phyloP scores from a whole-genome alignment of 352 stramenopile species.

The Phytophthora parvispora region DNA sequence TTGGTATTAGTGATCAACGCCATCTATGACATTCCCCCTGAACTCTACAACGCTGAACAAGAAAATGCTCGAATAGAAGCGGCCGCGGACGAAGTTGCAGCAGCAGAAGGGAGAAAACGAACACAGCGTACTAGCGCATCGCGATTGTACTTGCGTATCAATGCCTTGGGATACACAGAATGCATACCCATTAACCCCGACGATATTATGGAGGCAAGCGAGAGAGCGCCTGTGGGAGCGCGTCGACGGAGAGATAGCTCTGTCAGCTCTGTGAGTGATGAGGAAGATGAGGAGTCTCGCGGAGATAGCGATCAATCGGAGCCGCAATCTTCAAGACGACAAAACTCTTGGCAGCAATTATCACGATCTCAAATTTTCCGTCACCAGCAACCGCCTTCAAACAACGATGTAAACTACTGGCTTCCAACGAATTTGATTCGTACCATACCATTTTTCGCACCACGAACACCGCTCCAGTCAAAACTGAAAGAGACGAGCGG shows the following conservation, averaged over 20 bases:
- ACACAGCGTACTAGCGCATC: conserved; percentile 33
- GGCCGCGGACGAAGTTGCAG: conserved; percentile 31
- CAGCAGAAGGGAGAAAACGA: conserved; percentile 36
- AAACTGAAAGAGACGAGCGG: conserved; percentile 86
- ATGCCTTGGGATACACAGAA: conserved; percentile 77
- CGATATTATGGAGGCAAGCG: conserved; percentile 59
- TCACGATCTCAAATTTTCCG: conserved; percentile 8
- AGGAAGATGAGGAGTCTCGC: conserved; percentile 34
- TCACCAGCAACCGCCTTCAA: conserved; percentile 1
- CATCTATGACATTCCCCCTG: conserved; percentile 85
- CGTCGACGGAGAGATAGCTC: conserved; percentile 47
- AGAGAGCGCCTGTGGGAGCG: conserved; percentile 58
- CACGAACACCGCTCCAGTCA: conserved; percentile 73
- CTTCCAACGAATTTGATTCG: conserved; percentile 82
- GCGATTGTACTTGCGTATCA: conserved; percentile 78
- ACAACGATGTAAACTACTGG: conserved; percentile 68
- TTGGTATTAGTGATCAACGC: conserved; percentile 83
- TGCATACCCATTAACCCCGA: conserved; percentile 75
- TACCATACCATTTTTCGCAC: conserved; percentile 82
- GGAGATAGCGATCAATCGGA: conserved; percentile 25
- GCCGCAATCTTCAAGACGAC: conserved; percentile 8
- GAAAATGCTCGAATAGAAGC: conserved; percentile 38
- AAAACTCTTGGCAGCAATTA: conserved; percentile 6
- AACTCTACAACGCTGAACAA: conserved; percentile 78
- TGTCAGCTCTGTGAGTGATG: conserved; percentile 33